Evolutionary conservation across 805 yeast species (phyloP), one percentile per base, ranked within the genome.

Genomic region (Candida succiphila): DNA sequence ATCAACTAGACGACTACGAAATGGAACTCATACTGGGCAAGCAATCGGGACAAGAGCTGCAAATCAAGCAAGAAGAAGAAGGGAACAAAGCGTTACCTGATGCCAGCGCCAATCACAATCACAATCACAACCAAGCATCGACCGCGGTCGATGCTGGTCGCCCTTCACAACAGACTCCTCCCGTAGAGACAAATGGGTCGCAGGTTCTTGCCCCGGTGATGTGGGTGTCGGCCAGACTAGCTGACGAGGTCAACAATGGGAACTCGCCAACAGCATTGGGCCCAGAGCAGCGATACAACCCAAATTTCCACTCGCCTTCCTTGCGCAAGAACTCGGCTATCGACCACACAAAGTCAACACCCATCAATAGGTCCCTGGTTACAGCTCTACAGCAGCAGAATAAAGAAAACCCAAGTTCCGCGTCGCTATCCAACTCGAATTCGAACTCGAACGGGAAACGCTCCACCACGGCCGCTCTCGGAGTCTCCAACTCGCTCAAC

Each of bases 291-390:
- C 51, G 67, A n/a, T 75, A 66, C 42, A 67, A 78, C 31, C 75
- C 82, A 0, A 72, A 67, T 33, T 72, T 66, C 40, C 71, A 75
- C 48, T 71, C 69, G 34, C 73, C 70, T 28, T 72, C 72, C 5
- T 69, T 67, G 12, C 68, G 64, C 41, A 69, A 75, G 35, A 76
- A 80, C 1, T 31, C 37, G 7, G 42, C 44, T 1, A 61, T 79
- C 12, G 87, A 82, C 51, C 89, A 79, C 30, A 64, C 68, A 1
- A 75, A 70, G 37, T 80, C 88, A 0, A 70, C 74, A 4, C 87
- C 82, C 3, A 61, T 81, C 3, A 72, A 70, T 37, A 57, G 76
- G 37, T 26, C 60, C 3, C 40, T 46, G 14, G 41, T 45, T 1
- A 24, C 31, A 15, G 17, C 14, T 7, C 34, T 21, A 37, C 44